phyloP scores from a whole-genome alignment of 2,329 filamentous ascomycete genomes.

The Magnaporthiopsis incrustans region DNA sequence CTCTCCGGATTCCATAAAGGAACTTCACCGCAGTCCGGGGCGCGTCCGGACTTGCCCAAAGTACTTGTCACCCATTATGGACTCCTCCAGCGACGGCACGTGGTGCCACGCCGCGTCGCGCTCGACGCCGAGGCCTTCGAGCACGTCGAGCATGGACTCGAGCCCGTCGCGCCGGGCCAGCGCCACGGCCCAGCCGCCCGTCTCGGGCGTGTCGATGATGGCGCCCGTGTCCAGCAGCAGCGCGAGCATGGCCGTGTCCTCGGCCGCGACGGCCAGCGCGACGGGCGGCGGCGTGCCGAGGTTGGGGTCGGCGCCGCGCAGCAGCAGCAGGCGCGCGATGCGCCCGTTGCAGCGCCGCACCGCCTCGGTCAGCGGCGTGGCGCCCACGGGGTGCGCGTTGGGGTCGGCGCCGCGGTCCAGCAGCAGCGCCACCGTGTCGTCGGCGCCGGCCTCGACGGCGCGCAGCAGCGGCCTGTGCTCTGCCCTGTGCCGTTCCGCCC shows the following conservation, averaged over 20 bases:
- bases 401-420: slow-evolving; percentile 1
- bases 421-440: not conserved
- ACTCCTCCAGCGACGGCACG: not conserved
- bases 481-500: not conserved
- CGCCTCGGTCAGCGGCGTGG: not conserved
- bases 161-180: not conserved
- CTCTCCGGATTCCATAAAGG: no score
- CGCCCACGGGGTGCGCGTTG: not conserved
- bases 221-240: not conserved
- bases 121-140: not conserved
- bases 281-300: not conserved
- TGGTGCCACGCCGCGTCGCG: not conserved
- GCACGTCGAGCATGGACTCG: not conserved
- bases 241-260: not conserved
- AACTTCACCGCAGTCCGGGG: no score
- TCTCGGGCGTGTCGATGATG: slow-evolving; percentile 1
- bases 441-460: not conserved
- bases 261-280: not conserved
- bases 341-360: not conserved
- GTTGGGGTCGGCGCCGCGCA: not conserved
- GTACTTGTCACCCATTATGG: not conserved
- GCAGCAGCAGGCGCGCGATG: not conserved
- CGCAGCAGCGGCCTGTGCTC: not conserved
- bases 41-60: not conserved
- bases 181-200: slow-evolving; percentile 3